These are phyloP conservation scores for Aspergillus pseudoglaucus DNA, from an alignment of 2,329 filamentous ascomycete species.

Conservation along the genomic window DNA sequence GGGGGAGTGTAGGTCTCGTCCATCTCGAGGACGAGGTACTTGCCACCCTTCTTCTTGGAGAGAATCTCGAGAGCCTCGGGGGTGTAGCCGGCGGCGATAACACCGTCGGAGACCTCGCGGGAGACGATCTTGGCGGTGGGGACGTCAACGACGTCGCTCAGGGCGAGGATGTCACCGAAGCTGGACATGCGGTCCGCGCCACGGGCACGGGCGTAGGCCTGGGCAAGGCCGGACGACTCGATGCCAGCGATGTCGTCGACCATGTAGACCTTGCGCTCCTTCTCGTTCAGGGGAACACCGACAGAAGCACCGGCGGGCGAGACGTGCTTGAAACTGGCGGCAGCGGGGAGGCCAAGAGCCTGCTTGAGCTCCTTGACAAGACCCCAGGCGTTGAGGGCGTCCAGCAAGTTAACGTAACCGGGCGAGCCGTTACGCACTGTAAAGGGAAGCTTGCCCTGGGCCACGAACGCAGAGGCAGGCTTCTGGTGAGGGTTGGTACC, in stretches of 20 bases:
- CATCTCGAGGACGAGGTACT: constrained; percentile 93
- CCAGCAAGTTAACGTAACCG: constrained; percentile 95
- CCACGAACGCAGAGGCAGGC: constrained; percentile 77
- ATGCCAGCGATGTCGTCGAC: constrained; percentile 91
- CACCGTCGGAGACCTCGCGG: constrained; percentile 93
- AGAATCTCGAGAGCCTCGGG: constrained; percentile 82
- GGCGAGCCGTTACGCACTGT: constrained; percentile 84
- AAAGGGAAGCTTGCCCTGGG: constrained; percentile 74
- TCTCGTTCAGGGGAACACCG: constrained; percentile 74
- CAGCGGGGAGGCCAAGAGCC: constrained; percentile 79
- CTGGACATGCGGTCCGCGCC: constrained; percentile 98
- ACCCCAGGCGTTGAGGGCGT: constrained; percentile 94
- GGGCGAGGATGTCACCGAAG: constrained; percentile 92
- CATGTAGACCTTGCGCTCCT: constrained; percentile 97
- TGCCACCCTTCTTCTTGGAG: constrained; percentile 96
- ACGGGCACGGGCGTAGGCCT: constrained; percentile 91
- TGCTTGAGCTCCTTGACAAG: constrained; percentile 93
- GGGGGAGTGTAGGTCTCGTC: constrained; percentile 78
- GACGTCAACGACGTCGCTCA: constrained; percentile 84
- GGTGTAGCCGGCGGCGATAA: constrained; percentile 84
- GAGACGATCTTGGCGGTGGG: constrained; percentile 96
- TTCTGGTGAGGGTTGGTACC: constrained; percentile 98
- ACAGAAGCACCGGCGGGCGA: constrained; percentile 95
- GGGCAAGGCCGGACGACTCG: constrained; percentile 76
- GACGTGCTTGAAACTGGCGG: constrained; percentile 98